A percentile compares a stretch with the other conserved stretches of the same genome.
phyloP scores from a whole-genome alignment of 768 basidiomycete species.

The Tricholoma bakamatsutake region DNA sequence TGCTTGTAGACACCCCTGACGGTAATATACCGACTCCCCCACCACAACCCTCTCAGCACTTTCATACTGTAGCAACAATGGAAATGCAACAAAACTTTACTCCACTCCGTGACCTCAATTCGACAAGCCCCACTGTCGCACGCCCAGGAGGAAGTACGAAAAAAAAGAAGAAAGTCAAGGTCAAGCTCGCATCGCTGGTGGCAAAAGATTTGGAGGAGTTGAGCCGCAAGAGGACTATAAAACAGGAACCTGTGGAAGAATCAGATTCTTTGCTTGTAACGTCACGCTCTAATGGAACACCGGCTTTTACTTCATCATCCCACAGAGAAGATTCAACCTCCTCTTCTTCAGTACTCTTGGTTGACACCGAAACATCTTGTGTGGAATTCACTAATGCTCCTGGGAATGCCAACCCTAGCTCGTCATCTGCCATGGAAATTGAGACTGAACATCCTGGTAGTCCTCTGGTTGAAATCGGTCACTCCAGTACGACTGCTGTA shows the following conservation, averaged over 20 bases:
- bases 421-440: not conserved
- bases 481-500: not conserved
- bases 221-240: slow-evolving; percentile 4
- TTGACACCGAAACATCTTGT: not conserved
- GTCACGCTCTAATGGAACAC: not conserved
- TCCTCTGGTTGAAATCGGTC: not conserved
- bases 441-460: not conserved
- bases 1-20: not conserved
- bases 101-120: not conserved
- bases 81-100: not conserved
- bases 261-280: not conserved
- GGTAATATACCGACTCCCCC: not conserved
- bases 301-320: not conserved
- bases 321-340: not conserved
- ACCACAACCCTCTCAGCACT: not conserved
- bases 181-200: slow-evolving; percentile 9
- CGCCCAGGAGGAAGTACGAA: not conserved
- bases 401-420: not conserved
- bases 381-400: not conserved
- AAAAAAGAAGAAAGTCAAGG: slow-evolving; percentile 10
- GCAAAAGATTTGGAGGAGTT: slow-evolving; percentile 14
- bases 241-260: not conserved
- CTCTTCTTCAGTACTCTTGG: not conserved
- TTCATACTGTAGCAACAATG: not conserved
- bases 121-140: not conserved